Evolutionary conservation across 73 alveolate genomes (phyloP), one percentile per base, ranked within the genome.

Genomic region (Blepharisma stoltei): DNA sequence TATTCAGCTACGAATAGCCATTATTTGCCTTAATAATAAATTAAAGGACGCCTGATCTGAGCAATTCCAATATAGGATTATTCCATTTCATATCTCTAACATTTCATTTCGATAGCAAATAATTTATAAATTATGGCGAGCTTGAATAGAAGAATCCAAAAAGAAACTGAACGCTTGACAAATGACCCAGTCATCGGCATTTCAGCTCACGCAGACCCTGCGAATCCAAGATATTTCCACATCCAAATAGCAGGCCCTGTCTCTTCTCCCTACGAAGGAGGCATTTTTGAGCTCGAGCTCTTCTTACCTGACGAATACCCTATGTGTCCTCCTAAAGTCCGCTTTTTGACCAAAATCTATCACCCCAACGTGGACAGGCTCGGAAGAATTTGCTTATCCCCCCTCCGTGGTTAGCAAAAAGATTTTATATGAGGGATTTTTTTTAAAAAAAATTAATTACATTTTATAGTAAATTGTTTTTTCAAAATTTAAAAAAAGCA

Each of bases 241-340:
- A 94, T 94, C 54, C 84, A 86, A 84, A 90, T 95, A 76, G 86
- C 94, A 9, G 99, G 99, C 27, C 99, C 99, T 14, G 84, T 75
- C 9, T 96, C 88, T 11, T 86, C 98, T 50, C 93, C 98, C 49
- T 95, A 92, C 76, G 95, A 92, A 73, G 93, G 91, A 27, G 99
- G 99, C 32, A 43, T 83, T 55, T 94, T 92, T 83, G 77, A 86
- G 50, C 85, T 90, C 45, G 96, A 92, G 83, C 89, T 94, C 71
- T 92, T 78, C 89, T 83, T 94, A 38, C 96, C 97, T n/a, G 97
- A 94, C 54, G 98, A 94, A 54, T 94, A 95, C 83, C 99, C 99
- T 23, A 90, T 92, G 98, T 96, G 86, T 55, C 98, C 99, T 9
- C 99, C 99, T 23, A 94, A 92, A 86, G 96, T 93, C 50, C 92